Evolutionary conservation across 495 filamentous ascomycete genomes (phyloP), one percentile per base, ranked within the genome.

Genomic region (Lichenothelia convexa): DNA sequence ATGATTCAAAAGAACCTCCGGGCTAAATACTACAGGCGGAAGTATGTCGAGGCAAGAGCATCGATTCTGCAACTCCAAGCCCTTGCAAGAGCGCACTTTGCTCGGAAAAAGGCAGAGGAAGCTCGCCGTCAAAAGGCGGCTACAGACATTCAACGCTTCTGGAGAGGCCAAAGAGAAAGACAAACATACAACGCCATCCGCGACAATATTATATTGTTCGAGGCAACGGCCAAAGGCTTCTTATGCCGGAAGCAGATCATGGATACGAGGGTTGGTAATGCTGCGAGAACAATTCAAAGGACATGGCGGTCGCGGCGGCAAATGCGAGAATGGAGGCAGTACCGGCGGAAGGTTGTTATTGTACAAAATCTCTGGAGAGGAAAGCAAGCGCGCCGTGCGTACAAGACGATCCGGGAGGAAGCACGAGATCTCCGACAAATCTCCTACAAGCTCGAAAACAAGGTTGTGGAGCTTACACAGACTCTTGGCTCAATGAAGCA

Each of bases 1-100:
- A 80, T 99, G 75, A 99, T 99, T 45, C 89, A 99, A 55, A 99
- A 99, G 74, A 99, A 99, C 50, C 60, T 99, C 40, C 78, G 73
- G 35, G 81, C 79, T 57, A 93, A 93, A 57, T 94, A 93, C 54
- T 91, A 93, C 56, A 76, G 89, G 29, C 80, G 80, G 48, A 80
- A 76, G 49, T 99, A 92, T 53, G 70, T 99, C 26, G 79, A 86
- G 44, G 83, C 86, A 35, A 70, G 87, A 27, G 64, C 68, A 22
- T 74, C 84, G 9, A 84, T 95, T 48, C 63, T 92, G 29, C 59
- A 67, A 5, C 73, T 87, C 36, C 89, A 99, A 51, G 64, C 86
- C 5, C 59, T 73, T 36, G 60, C 68, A 16, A 64, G 89, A 38
- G 89, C 76, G 9, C 71, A 78, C 55, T 55, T 78, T 35, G 78